phyloP scores from a whole-genome alignment of 1,284 basidiomycete species.

The Testicularia cyperi region DNA sequence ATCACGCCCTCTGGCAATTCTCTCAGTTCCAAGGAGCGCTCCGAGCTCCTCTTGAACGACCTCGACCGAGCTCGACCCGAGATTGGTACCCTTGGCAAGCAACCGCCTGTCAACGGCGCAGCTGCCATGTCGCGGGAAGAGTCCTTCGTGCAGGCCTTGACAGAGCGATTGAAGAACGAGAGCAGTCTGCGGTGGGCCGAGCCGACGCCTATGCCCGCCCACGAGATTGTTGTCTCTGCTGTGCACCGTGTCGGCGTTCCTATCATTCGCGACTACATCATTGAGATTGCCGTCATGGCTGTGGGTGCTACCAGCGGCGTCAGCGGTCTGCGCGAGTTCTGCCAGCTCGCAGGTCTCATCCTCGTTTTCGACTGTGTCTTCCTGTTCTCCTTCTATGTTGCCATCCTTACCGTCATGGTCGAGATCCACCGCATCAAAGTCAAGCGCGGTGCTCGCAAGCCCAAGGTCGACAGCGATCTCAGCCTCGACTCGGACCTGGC shows the following conservation, averaged over 20 bases:
- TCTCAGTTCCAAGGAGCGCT: conserved; percentile 11
- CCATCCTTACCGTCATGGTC: conserved; percentile 88
- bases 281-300: conserved; percentile 85
- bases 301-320: conserved; percentile 85
- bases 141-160: conserved; percentile 59
- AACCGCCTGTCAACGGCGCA: conserved; percentile 16
- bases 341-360: conserved; percentile 84
- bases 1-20: conserved; percentile 62
- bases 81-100: conserved; percentile 24
- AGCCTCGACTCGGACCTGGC: conserved; percentile 50
- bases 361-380: conserved; percentile 83
- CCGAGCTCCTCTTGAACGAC: conserved; percentile 36
- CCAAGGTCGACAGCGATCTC: conserved; percentile 47
- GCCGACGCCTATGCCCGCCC: conserved; percentile 67
- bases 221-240: conserved; percentile 79
- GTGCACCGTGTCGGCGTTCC: conserved; percentile 76
- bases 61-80: conserved; percentile 30
- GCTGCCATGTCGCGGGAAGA: conserved; percentile 42
- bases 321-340: conserved; percentile 89
- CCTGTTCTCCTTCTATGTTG: conserved; percentile 85
- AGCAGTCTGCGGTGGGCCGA: conserved; percentile 63
- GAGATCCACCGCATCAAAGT: conserved; percentile 72
- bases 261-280: conserved; percentile 86
- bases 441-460: conserved; percentile 62
- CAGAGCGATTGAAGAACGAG: conserved; percentile 55